Conservation (phyloP, 2,329 filamentous ascomycete species). For the Aspergillus sp. region DNA sequence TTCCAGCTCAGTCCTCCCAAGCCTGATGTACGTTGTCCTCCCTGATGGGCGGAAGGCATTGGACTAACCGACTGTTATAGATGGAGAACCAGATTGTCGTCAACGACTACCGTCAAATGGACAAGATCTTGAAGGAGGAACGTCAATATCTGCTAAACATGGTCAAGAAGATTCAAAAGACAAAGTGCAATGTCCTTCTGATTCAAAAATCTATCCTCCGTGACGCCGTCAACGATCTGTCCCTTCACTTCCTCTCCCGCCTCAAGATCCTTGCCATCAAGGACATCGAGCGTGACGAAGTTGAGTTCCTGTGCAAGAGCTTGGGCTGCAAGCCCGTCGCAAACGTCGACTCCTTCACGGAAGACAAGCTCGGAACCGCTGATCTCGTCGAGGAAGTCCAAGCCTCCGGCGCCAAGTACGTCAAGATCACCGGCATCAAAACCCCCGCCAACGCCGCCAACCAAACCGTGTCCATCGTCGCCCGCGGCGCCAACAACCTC, state of each 20-base stretch:
- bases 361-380: slow-evolving; percentile 94
- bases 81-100: slow-evolving; percentile 99
- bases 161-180: slow-evolving; percentile 99
- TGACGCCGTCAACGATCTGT: slow-evolving; percentile 96
- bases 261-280: slow-evolving; percentile 95
- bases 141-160: slow-evolving; percentile 97
- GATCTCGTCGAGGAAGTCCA: slow-evolving; percentile 93
- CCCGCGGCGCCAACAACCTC: slow-evolving; percentile 88
- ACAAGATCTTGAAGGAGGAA: slow-evolving; percentile 99
- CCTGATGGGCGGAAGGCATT: not conserved
- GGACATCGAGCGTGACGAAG: slow-evolving; percentile 97
- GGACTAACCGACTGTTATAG: slow-evolving; percentile 47
- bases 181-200: slow-evolving; percentile 97
- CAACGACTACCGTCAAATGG: slow-evolving; percentile 99
- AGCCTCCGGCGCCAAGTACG: slow-evolving; percentile 84
- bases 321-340: slow-evolving; percentile 99
- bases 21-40: slow-evolving; percentile 72
- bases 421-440: slow-evolving; percentile 93
- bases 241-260: slow-evolving; percentile 95
- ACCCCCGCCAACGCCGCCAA: slow-evolving; percentile 61
- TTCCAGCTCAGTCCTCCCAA: slow-evolving; percentile 99
- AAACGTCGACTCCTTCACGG: slow-evolving; percentile 96
- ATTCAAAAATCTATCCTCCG: slow-evolving; percentile 99
- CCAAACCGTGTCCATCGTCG: slow-evolving; percentile 91
- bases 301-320: slow-evolving; percentile 99